Percentiles rank a stretch among this genome's conserved stretches.
Conservation (phyloP, 2,329 filamentous ascomycete genomes). For the Penicillium freii region DNA sequence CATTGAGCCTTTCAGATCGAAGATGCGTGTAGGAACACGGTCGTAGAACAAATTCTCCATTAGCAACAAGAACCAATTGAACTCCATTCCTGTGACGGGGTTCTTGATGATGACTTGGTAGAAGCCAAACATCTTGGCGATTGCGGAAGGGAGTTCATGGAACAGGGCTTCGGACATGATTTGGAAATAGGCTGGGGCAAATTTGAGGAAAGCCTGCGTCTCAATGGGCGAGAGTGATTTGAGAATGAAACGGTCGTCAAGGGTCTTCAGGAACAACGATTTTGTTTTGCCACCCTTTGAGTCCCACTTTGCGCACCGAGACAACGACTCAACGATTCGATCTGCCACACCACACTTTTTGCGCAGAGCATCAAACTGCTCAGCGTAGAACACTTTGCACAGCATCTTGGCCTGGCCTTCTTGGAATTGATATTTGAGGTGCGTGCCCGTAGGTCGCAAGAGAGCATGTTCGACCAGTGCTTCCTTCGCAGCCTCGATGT, state of each 20-base stretch:
- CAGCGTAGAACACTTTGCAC: slow-evolving; percentile 98
- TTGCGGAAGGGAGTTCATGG: slow-evolving; percentile 90
- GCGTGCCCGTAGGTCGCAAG: slow-evolving; percentile 79
- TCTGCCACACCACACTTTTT: slow-evolving; percentile 91
- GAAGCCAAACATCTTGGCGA: slow-evolving; percentile 98
- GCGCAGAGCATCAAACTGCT: slow-evolving; percentile 93
- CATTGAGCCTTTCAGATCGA: slow-evolving; percentile 98
- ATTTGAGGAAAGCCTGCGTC: slow-evolving; percentile 88
- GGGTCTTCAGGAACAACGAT: slow-evolving; percentile 92
- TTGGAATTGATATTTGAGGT: slow-evolving; percentile 93
- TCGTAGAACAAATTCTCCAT: slow-evolving; percentile 99
- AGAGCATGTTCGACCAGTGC: slow-evolving; percentile 81
- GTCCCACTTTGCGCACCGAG: slow-evolving; percentile 95
- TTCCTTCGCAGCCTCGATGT: slow-evolving; percentile 55
- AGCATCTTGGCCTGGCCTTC: slow-evolving; percentile 93
- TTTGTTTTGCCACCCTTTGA: slow-evolving; percentile 98
- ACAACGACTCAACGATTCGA: slow-evolving; percentile 91
- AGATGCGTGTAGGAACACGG: slow-evolving; percentile 80
- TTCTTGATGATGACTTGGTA: slow-evolving; percentile 98
- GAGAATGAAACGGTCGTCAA: slow-evolving; percentile 89
- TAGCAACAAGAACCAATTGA: slow-evolving; percentile 88
- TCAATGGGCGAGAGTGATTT: slow-evolving; percentile 90
- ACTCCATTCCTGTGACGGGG: slow-evolving; percentile 82
- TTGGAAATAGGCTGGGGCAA: slow-evolving; percentile 93
- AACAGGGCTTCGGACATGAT: slow-evolving; percentile 97